Evolutionary conservation across 2,329 filamentous ascomycete species (phyloP), one percentile per base, ranked within the genome.

Genomic region (Cytospora leucostoma): DNA sequence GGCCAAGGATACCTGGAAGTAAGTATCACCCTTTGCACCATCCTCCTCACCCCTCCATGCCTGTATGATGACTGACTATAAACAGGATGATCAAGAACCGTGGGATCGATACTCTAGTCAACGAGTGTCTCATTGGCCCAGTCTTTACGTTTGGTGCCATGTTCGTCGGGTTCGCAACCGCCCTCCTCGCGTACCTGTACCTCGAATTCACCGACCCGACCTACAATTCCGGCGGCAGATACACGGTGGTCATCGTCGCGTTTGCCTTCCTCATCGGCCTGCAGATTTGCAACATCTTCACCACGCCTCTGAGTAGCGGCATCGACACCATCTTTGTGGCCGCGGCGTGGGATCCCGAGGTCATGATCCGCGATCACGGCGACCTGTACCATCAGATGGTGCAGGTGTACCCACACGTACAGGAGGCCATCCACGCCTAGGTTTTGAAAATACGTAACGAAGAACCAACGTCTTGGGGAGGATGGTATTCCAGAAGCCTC

Each of bases 281-380:
- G 68, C 94, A 97, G 75, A 90, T 97, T 65, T 90, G 89, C 74
- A 90, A 96, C 74, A 86, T 96, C 67, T 96, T 97, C 77, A 91
- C 94, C 38, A 94, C 91, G 0, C 94, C 94, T 1, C 81, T 98
- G 62, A 88, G 88, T 67, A 93, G 89, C 70, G 94, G 94, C n/a
- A 86, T 96, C 67, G 91, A 96, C 69, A 96, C 93, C 0, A 91
- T 97, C 66, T 97, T 97, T 70, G 92, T 97, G 0, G 93, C 92
- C 0, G 79, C 83, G 53, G 86, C 85, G 0, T 89, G 86, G 82
- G 85, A 88, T 56, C 86, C 87, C 0, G 83, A 90, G 71, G 90
- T 94, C 10, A 79, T 97, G 79, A 89, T 92, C 73, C 81, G 85
- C 50, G 88, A 95, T 62, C 93, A 97, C 74, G 87, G 88, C 0